phyloP scores from a whole-genome alignment of 2,329 filamentous ascomycete species.

The Ceratocystis eucalypticola region DNA sequence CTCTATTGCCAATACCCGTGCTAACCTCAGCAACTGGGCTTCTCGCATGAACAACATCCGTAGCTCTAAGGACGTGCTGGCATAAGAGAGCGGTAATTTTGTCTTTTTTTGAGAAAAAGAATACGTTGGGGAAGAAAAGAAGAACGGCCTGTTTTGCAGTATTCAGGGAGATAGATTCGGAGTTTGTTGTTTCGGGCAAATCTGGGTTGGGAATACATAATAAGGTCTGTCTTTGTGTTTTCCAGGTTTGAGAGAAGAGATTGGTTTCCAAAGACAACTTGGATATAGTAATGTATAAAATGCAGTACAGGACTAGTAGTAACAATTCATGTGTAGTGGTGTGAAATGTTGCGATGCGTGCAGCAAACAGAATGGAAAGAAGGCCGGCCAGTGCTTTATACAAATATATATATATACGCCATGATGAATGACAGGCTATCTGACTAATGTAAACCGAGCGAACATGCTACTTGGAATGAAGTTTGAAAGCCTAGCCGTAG shows the following conservation, averaged over 20 bases:
- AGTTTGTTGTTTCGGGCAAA: not conserved
- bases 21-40: slow-evolving; percentile 26
- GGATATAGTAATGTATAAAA: slow-evolving; percentile 7
- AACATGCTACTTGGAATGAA: no score
- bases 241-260: not conserved
- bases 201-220: not conserved
- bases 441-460: no score
- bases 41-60: slow-evolving; percentile 19
- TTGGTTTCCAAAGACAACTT: not conserved
- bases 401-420: no score
- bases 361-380: not conserved
- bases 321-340: not conserved
- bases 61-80: slow-evolving; percentile 13
- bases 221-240: not conserved
- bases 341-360: not conserved
- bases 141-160: not conserved
- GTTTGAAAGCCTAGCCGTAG: no score
- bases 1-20: slow-evolving; percentile 33
- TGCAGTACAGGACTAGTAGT: not conserved
- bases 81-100: slow-evolving; percentile 7
- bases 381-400: no score
- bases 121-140: not conserved
- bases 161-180: not conserved
- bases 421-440: no score
- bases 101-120: slow-evolving; percentile 1